A percentile compares a stretch with the other conserved stretches of the same genome.
phyloP scores from a whole-genome alignment of 805 yeast genomes.

The Myxozyma nipponensis region DNA sequence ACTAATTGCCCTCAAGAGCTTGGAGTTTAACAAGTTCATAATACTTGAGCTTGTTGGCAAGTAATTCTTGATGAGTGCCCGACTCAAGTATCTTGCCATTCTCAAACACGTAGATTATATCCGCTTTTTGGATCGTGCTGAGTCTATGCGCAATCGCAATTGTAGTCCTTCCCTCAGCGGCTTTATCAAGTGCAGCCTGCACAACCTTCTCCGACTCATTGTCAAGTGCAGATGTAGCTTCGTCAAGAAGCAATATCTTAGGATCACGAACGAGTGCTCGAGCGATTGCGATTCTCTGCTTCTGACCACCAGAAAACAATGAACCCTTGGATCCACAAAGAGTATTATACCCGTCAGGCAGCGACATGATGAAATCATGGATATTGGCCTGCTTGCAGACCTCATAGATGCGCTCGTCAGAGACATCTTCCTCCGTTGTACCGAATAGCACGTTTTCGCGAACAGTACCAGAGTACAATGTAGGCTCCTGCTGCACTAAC shows the following conservation, averaged over 20 bases:
- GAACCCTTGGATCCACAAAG: constrained; percentile 50
- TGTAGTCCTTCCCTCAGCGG: constrained; percentile 61
- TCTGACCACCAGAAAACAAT: constrained; percentile 59
- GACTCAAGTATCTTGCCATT: constrained; percentile 55
- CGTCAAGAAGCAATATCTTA: constrained; percentile 53
- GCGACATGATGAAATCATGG: constrained; percentile 45
- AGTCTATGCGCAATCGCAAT: constrained; percentile 74
- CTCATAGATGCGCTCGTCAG: constrained; percentile 39
- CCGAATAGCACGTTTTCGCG: constrained; percentile 62
- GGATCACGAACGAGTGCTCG: constrained; percentile 59
- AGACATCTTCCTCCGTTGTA: constrained; percentile 39
- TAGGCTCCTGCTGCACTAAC: constrained; percentile 56
- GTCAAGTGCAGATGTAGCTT: constrained; percentile 53
- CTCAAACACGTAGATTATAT: constrained; percentile 49
- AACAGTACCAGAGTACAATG: constrained; percentile 71
- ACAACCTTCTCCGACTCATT: constrained; percentile 62
- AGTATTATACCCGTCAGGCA: constrained; percentile 54
- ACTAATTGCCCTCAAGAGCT: constrained; percentile 41
- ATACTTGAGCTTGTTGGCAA: constrained; percentile 38
- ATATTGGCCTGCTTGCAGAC: constrained; percentile 54
- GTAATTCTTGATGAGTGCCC: constrained; percentile 45
- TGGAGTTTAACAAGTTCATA: constrained; percentile 42
- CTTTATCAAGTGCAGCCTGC: constrained; percentile 56
- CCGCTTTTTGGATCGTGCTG: constrained; percentile 54
- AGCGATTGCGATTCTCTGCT: constrained; percentile 62